Conservation (phyloP, 805 yeast species). For the Teunomyces atbi region DNA sequence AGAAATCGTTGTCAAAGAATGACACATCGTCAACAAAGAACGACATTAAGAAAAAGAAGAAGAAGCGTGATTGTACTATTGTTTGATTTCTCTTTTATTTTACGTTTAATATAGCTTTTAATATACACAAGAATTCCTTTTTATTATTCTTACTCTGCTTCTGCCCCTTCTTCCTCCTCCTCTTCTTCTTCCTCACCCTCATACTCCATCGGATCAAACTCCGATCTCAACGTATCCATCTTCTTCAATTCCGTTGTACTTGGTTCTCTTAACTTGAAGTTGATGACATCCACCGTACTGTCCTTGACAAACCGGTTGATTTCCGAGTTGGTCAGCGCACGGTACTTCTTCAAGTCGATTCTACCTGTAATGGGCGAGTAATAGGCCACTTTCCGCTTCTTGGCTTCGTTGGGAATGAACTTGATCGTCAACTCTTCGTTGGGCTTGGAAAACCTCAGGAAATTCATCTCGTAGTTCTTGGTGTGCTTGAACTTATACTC, state of each 20-base stretch:
- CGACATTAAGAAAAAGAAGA: constrained; percentile 13
- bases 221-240: constrained; percentile 67
- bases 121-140: not conserved
- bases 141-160: constrained; percentile 13
- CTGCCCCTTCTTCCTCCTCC: constrained; percentile 36
- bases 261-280: constrained; percentile 67
- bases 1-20: constrained; percentile 27
- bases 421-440: constrained; percentile 68
- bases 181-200: constrained; percentile 59
- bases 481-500: constrained; percentile 58
- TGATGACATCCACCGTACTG: constrained; percentile 59
- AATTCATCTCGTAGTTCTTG: constrained; percentile 78
- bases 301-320: constrained; percentile 55
- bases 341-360: constrained; percentile 79
- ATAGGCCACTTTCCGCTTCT: constrained; percentile 55
- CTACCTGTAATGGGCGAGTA: constrained; percentile 78
- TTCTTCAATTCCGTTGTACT: constrained; percentile 64
- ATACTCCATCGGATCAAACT: constrained; percentile 77
- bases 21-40: not conserved
- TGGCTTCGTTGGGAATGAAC: constrained; percentile 41
- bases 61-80: constrained; percentile 21
- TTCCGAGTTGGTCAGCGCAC: constrained; percentile 60
- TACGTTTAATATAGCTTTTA: not conserved
- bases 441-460: constrained; percentile 43
- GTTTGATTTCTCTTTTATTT: constrained; percentile 11